These are phyloP conservation scores for Chlorella sp. DNA, from an alignment of 139 green algal species.

Conservation along the genomic window DNA sequence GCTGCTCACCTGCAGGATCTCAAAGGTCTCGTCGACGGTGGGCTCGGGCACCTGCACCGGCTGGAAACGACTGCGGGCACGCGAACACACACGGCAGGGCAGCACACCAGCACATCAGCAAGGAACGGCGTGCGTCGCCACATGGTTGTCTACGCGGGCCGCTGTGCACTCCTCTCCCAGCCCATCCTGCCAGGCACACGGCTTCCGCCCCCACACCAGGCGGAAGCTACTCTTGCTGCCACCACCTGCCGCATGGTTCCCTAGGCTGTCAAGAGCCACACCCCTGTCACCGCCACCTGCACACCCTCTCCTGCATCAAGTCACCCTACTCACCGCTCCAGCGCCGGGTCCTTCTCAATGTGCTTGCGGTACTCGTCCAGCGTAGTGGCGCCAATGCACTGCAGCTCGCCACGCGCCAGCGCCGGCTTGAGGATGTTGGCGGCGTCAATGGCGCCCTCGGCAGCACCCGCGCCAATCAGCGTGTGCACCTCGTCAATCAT, in stretches of 20 bases:
- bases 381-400: constrained; percentile 99
- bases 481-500: constrained; percentile 96
- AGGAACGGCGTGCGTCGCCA: no score
- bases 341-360: constrained; percentile 99
- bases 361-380: constrained; percentile 99
- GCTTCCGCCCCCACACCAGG: no score
- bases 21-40: constrained; percentile 93
- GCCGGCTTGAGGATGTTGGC: constrained; percentile 99
- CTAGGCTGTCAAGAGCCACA: no score
- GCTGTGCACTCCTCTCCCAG: no score
- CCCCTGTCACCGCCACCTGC: no score
- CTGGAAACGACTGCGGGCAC: constrained; percentile 66
- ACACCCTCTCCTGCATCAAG: no score
- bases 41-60: constrained; percentile 90
- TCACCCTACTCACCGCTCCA: constrained; percentile 71
- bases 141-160: no score
- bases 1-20: constrained; percentile 81
- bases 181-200: no score
- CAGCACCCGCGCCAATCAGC: constrained; percentile 93
- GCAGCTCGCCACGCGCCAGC: constrained; percentile 95
- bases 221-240: no score
- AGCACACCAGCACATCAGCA: no score
- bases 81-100: neutral
- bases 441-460: constrained; percentile 97
- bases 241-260: no score